Evolutionary conservation across 2,329 filamentous ascomycete genomes (phyloP).

Genomic region (Myriosclerotinia curreyana): DNA sequence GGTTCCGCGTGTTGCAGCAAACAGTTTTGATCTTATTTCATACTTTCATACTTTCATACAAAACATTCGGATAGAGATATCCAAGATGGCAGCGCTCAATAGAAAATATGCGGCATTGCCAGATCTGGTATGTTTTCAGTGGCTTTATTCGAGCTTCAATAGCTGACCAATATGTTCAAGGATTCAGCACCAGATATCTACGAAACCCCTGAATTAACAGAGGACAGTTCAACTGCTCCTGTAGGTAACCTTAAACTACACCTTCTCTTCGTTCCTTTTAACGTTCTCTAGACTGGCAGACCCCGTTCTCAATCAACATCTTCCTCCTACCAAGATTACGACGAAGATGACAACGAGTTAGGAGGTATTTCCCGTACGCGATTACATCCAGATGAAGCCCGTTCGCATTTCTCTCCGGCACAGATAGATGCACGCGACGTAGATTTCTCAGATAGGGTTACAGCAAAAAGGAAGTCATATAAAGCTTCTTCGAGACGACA

Average conservation of each 20-base stretch:
- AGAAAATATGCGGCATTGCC: slow-evolving; percentile 80
- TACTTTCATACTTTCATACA: neutral
- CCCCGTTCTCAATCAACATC: slow-evolving; percentile 54
- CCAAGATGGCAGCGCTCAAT: slow-evolving; percentile 62
- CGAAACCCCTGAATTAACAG: slow-evolving; percentile 89
- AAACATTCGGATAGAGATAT: neutral
- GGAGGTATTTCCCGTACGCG: slow-evolving; percentile 72
- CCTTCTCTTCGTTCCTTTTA: slow-evolving; percentile 4
- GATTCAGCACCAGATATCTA: slow-evolving; percentile 94
- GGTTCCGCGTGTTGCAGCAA: slow-evolving; percentile 8
- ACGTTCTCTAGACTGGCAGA: slow-evolving; percentile 40
- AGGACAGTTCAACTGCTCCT: slow-evolving; percentile 81
- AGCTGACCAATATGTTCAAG: slow-evolving; percentile 44
- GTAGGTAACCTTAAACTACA: slow-evolving; percentile 48
- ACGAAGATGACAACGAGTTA: slow-evolving; percentile 59
- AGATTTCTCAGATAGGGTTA: slow-evolving; percentile 88
- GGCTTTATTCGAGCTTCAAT: neutral
- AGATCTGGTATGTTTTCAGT: slow-evolving; percentile 58
- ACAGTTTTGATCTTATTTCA: neutral
- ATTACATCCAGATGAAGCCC: slow-evolving; percentile 74
- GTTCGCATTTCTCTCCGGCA: slow-evolving; percentile 72
- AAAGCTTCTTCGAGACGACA: slow-evolving; percentile 67
- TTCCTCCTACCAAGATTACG: slow-evolving; percentile 57
- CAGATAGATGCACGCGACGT: slow-evolving; percentile 73
- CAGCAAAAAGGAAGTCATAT: slow-evolving; percentile 80